Evolutionary conservation across 768 basidiomycete genomes (phyloP), one percentile per base, ranked within the genome.

Genomic region (Leccinum uliginosum): DNA sequence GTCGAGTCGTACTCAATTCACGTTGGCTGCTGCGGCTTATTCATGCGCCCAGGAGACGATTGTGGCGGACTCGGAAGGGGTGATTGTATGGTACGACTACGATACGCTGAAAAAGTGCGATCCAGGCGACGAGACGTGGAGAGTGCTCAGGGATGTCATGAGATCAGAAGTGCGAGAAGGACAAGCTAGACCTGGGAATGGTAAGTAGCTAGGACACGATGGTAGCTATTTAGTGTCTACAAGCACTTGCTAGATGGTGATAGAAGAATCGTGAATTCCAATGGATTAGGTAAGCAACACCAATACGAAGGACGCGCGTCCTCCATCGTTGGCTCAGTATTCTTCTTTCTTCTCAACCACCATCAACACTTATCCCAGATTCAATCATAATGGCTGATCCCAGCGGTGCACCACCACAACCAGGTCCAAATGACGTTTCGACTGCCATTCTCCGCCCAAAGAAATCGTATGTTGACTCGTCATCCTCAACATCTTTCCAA

Each of bases 381-480:
- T 48, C 48, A 46, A 53, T 24, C 34, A 66, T n/a, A 60, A 78
- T 80, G 87, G 86, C 86, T 61, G 90, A 93, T 76, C 89, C 91
- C 12, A 91, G 88, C 66, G 91, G 91, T 64, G 90, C 89, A 58
- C 70, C 89, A 56, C 83, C 89, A 58, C 87, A 86, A 65, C 89
- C 90, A n/a, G 89, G 86, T 50, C 85, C 87, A 24, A 87, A 98
- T 73, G 95, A 97, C 66, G 80, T 83, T 54, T 92, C 95, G 19
- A 98, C 96, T 34, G 96, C 96, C 49, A 98, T 99, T 72, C 80
- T 99, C 58, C 79, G 97, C 60, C 88, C 89, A 62, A 99, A 98
- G 90, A 96, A 97, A 82, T 95, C 93, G 96, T 97, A 73, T 63
- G 93, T 81, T 19, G 46, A 34, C n/a, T 29, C 21, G 54, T 59